Conservation (phyloP, 805 yeast genomes). For the Wickerhamomyces strasburgensis region DNA sequence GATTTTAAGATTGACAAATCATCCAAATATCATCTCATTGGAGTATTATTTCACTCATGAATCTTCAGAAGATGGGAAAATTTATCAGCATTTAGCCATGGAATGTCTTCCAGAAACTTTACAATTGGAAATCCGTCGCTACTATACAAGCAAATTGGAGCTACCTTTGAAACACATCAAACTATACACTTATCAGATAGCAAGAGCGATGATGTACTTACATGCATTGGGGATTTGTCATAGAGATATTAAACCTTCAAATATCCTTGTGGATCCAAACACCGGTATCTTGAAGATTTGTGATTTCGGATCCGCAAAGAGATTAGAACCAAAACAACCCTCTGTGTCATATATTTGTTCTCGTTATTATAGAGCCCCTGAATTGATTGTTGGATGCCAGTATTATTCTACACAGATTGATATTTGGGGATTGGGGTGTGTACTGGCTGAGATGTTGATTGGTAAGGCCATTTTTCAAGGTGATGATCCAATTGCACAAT, state of each 20-base stretch:
- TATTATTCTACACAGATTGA: slow-evolving; percentile 88
- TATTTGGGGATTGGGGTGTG: slow-evolving; percentile 98
- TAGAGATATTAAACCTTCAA: slow-evolving; percentile 81
- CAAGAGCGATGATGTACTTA: slow-evolving; percentile 77
- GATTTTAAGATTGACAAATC: slow-evolving; percentile 66
- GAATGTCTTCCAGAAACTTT: slow-evolving; percentile 81
- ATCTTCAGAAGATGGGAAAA: slow-evolving; percentile 54
- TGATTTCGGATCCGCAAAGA: slow-evolving; percentile 83
- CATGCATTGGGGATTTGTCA: slow-evolving; percentile 80
- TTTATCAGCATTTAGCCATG: slow-evolving; percentile 81
- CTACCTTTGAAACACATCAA: slow-evolving; percentile 72
- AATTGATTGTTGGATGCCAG: slow-evolving; percentile 85
- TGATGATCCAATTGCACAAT: slow-evolving; percentile 78
- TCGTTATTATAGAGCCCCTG: slow-evolving; percentile 95
- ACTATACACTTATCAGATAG: slow-evolving; percentile 72
- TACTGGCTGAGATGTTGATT: slow-evolving; percentile 86
- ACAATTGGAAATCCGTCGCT: slow-evolving; percentile 69
- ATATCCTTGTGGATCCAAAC: slow-evolving; percentile 69
- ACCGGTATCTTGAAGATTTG: slow-evolving; percentile 67
- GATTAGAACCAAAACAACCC: slow-evolving; percentile 73
- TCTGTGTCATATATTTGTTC: slow-evolving; percentile 94
- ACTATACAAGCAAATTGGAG: slow-evolving; percentile 53
- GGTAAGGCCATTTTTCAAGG: slow-evolving; percentile 97
- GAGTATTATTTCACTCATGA: slow-evolving; percentile 68
- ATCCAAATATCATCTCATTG: slow-evolving; percentile 72